These are phyloP conservation scores for Azolla pinnata DNA, from an alignment of 75 land plant species.

Conservation along the genomic window DNA sequence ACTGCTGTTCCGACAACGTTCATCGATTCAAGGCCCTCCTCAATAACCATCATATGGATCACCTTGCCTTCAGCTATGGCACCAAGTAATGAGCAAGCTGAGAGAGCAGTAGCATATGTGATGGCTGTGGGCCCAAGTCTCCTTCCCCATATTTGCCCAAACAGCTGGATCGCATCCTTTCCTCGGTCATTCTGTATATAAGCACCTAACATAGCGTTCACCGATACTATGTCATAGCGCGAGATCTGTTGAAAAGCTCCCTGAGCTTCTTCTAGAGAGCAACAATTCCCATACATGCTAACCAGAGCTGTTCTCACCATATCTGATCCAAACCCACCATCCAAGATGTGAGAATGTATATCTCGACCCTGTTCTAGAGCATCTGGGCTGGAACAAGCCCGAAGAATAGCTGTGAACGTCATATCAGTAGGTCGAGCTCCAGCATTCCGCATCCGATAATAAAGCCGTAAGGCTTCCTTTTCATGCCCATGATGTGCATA, in stretches of 20 bases:
- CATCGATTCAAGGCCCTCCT: slow-evolving; percentile 20
- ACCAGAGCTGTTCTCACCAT: slow-evolving; percentile 8
- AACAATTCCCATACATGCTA: slow-evolving; percentile 12
- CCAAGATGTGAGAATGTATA: slow-evolving; percentile 20
- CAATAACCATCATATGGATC: slow-evolving; percentile 37
- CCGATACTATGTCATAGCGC: slow-evolving; percentile 10
- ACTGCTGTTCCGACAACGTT: slow-evolving; percentile 12
- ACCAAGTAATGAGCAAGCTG: slow-evolving; percentile 32
- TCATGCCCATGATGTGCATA: slow-evolving; percentile 7
- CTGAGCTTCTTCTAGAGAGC: slow-evolving; percentile 4
- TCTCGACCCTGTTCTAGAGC: slow-evolving; percentile 8
- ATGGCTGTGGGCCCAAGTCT: slow-evolving; percentile 5
- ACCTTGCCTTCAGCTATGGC: slow-evolving; percentile 41
- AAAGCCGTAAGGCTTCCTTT: slow-evolving; percentile 10
- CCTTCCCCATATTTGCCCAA: slow-evolving; percentile 9
- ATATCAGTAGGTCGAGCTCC: not conserved
- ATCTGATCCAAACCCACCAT: slow-evolving; percentile 10
- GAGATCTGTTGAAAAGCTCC: slow-evolving; percentile 6
- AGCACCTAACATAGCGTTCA: slow-evolving; percentile 17
- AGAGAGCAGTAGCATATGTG: slow-evolving; percentile 9
- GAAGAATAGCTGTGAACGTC: slow-evolving; percentile 6
- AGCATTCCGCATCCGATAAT: slow-evolving; percentile 12
- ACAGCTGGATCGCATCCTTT: slow-evolving; percentile 13
- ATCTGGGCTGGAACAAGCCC: slow-evolving; percentile 12
- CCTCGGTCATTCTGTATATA: slow-evolving; percentile 15